phyloP scores from a whole-genome alignment of 2,329 filamentous ascomycete species.

The Didymella pomorum region DNA sequence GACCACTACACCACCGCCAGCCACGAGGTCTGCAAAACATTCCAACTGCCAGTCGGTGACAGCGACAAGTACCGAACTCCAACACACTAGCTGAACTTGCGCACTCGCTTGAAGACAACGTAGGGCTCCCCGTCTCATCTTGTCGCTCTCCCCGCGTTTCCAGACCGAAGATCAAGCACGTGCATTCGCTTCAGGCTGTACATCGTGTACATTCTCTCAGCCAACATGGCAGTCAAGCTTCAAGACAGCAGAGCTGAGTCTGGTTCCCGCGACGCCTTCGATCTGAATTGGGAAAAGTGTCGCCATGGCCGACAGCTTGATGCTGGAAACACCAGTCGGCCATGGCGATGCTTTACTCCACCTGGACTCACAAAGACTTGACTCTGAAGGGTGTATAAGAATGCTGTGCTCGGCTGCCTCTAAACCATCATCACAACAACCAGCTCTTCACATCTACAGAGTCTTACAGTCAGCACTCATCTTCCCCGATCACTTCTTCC shows the following conservation, averaged over 20 bases:
- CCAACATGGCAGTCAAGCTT: background rate
- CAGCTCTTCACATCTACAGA: conserved; percentile 8
- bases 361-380: background rate
- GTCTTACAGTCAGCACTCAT: background rate
- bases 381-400: background rate
- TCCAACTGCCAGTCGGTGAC: background rate
- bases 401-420: background rate
- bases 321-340: background rate
- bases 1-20: background rate
- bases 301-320: background rate
- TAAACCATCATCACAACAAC: background rate
- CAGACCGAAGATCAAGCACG: background rate
- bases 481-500: background rate
- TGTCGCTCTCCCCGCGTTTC: background rate
- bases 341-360: background rate
- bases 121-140: background rate
- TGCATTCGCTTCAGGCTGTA: background rate
- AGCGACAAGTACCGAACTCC: background rate
- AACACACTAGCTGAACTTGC: background rate
- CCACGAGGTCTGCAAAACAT: background rate
- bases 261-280: background rate
- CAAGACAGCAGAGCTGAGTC: background rate
- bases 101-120: background rate
- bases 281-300: background rate
- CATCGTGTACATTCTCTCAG: background rate